phyloP scores from a whole-genome alignment of 441 rosid species.

The Sinapis alba region DNA sequence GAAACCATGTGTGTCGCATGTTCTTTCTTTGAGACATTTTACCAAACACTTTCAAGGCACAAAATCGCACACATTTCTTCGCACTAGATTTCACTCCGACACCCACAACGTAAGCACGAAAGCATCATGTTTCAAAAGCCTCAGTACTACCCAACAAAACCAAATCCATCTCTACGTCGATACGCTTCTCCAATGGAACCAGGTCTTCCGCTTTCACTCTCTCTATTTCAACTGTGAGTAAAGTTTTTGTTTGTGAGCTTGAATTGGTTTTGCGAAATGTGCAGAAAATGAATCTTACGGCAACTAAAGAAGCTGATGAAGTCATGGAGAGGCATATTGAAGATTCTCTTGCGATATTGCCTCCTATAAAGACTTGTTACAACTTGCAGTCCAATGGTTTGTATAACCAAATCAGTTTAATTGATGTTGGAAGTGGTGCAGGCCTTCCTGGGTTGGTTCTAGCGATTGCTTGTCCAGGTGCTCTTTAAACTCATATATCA shows the following conservation, averaged over 20 bases:
- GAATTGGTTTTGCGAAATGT: background rate
- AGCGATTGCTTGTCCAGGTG: constrained; percentile 84
- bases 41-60: constrained; percentile 65
- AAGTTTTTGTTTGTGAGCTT: background rate
- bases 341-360: constrained; percentile 83
- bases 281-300: constrained; percentile 92
- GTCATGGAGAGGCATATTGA: constrained; percentile 84
- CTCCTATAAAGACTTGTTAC: constrained; percentile 56
- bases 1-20: constrained; percentile 23
- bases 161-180: constrained; percentile 72
- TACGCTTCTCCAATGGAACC: constrained; percentile 81
- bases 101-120: constrained; percentile 10
- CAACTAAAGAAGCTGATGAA: constrained; percentile 63
- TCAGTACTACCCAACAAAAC: constrained; percentile 53
- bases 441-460: constrained; percentile 90
- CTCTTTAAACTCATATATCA: background rate
- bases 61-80: constrained; percentile 23
- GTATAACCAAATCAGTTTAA: constrained; percentile 46
- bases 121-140: constrained; percentile 51
- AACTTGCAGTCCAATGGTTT: constrained; percentile 44
- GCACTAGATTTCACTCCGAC: constrained; percentile 13
- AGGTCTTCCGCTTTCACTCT: constrained; percentile 43
- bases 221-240: constrained; percentile 3
- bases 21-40: constrained; percentile 56
- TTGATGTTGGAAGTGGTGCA: constrained; percentile 88